Evolutionary conservation across 805 yeast species (phyloP).

Genomic region (Starmerella floris): DNA sequence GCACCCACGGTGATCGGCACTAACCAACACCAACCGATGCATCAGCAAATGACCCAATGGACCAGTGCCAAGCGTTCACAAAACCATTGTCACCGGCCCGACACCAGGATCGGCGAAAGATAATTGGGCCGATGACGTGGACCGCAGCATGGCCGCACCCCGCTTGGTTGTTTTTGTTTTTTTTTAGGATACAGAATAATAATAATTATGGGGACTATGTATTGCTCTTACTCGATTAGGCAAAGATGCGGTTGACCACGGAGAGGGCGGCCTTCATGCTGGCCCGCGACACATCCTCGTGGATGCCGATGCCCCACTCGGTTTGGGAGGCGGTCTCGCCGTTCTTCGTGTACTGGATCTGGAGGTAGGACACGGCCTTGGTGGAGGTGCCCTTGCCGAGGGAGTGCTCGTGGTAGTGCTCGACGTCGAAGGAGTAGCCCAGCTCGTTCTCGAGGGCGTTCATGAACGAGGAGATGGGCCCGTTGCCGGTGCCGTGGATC

Average conservation of each 20-base stretch:
- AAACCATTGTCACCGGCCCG: no score
- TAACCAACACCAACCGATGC: no score
- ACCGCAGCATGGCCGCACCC: no score
- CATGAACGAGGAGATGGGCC: conserved; percentile 66
- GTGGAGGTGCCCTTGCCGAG: conserved; percentile 59
- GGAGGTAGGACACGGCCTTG: conserved; percentile 70
- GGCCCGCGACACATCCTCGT: conserved; percentile 80
- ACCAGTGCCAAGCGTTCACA: no score
- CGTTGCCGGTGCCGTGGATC: conserved; percentile 59
- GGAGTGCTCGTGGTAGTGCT: conserved; percentile 66
- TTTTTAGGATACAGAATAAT: no score
- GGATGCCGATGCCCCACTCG: conserved; percentile 86
- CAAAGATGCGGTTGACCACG: conserved; percentile 26
- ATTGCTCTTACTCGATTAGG: no score
- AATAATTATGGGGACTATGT: no score
- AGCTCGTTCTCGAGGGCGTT: conserved; percentile 44
- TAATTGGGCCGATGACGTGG: no score
- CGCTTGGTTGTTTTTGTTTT: no score
- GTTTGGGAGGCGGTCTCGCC: conserved; percentile 22
- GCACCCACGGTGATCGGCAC: no score
- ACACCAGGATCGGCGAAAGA: no score
- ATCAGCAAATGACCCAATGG: no score
- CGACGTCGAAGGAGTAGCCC: conserved; percentile 43
- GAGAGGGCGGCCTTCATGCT: conserved; percentile 43
- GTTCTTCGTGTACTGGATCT: conserved; percentile 36